Percentiles rank a stretch among this genome's conserved stretches.
Conservation (phyloP, 768 basidiomycete species). For the Tricholoma saponaceum region DNA sequence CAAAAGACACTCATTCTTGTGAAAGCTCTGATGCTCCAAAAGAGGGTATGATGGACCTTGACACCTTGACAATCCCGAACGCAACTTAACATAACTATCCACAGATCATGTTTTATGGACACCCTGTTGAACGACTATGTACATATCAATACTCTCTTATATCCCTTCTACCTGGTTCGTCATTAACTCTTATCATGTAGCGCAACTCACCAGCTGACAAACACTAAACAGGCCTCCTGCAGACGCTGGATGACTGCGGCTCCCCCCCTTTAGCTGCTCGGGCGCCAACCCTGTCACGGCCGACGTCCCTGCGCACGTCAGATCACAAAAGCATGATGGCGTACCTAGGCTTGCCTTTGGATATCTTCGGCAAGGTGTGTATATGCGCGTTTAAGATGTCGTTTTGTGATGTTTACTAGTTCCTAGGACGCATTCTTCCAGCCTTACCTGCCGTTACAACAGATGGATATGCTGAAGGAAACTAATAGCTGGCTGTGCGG, state of each 20-base stretch:
- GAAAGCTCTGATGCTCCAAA: slow-evolving; percentile 92
- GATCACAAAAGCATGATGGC: slow-evolving; percentile 89
- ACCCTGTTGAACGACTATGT: slow-evolving; percentile 93
- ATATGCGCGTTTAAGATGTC: not conserved
- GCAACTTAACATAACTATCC: not conserved
- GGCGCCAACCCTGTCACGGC: slow-evolving; percentile 51
- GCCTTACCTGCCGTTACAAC: slow-evolving; percentile 94
- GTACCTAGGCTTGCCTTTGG: slow-evolving; percentile 90
- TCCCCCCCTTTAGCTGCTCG: slow-evolving; percentile 76
- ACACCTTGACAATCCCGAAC: not conserved
- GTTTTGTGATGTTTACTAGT: not conserved
- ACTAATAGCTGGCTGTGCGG: slow-evolving; percentile 86
- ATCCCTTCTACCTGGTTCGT: slow-evolving; percentile 82
- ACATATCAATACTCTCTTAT: slow-evolving; percentile 98
- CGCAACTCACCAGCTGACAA: not conserved
- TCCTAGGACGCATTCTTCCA: slow-evolving; percentile 93
- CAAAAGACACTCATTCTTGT: slow-evolving; percentile 91
- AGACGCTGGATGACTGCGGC: slow-evolving; percentile 88
- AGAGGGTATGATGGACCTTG: slow-evolving; percentile 52
- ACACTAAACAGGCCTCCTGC: slow-evolving; percentile 61
- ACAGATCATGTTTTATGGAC: slow-evolving; percentile 95
- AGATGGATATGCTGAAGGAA: slow-evolving; percentile 81
- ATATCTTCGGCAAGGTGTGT: slow-evolving; percentile 84
- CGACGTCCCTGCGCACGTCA: slow-evolving; percentile 81
- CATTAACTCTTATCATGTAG: not conserved